Percentiles rank a stretch among this genome's conserved stretches.
phyloP scores from a whole-genome alignment of 140 eudicot species.

The Senecio squalidus region DNA sequence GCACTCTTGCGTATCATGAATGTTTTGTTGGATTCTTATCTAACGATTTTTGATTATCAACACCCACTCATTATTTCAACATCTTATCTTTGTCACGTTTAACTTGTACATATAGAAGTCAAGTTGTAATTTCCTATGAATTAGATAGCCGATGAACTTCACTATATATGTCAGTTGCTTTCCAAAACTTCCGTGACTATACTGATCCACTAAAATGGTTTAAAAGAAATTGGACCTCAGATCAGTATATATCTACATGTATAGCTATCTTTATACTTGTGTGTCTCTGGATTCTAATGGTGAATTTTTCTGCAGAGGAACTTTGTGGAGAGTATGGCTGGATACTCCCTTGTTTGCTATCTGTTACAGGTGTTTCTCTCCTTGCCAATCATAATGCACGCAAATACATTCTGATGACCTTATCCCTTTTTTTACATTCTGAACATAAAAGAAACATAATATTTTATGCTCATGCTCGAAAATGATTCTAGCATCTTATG shows the following conservation, averaged over 20 bases:
- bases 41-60: background rate
- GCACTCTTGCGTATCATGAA: background rate
- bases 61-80: constrained; percentile 7
- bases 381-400: constrained; percentile 12
- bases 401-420: background rate
- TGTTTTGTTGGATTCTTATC: constrained; percentile 7
- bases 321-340: constrained; percentile 99
- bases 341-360: constrained; percentile 98
- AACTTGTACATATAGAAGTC: too few relatives aligned
- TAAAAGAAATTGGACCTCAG: background rate
- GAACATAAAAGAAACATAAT: background rate
- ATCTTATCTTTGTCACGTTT: background rate
- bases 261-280: background rate
- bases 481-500: constrained; percentile 4
- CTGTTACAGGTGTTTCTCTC: constrained; percentile 72
- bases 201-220: background rate
- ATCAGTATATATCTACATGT: constrained; percentile 1
- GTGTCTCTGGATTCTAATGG: constrained; percentile 16
- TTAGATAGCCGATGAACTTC: background rate
- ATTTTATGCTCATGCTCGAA: background rate
- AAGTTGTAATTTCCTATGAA: too few relatives aligned
- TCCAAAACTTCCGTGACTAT: background rate
- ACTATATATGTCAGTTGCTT: constrained; percentile 1
- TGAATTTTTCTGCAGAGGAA: constrained; percentile 64
- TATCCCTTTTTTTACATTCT: background rate